phyloP scores from a whole-genome alignment of 768 basidiomycete genomes.

The Naganishia vaughanmartiniae region DNA sequence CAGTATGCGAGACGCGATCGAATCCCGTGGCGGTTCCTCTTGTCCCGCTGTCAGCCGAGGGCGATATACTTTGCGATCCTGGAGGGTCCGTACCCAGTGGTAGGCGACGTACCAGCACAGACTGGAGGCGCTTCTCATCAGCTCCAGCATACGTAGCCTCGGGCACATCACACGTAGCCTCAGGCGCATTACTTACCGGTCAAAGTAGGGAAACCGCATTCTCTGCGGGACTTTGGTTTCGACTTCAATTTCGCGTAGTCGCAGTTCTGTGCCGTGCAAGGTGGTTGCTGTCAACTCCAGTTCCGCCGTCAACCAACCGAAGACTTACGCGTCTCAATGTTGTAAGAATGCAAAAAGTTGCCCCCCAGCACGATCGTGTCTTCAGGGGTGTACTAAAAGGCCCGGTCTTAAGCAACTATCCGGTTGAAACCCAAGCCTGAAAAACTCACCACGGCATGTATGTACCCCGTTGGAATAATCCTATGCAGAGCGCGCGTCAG shows the following conservation, averaged over 20 bases:
- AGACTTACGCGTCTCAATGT: slow-evolving; percentile 74
- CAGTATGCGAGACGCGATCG: slow-evolving; percentile 60
- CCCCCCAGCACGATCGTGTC: slow-evolving; percentile 96
- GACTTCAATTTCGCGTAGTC: slow-evolving; percentile 86
- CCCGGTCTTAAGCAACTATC: neutral
- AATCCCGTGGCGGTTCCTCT: slow-evolving; percentile 34
- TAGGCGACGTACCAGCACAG: slow-evolving; percentile 89
- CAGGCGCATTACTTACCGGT: slow-evolving; percentile 57
- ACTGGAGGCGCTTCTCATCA: slow-evolving; percentile 53
- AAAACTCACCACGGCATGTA: slow-evolving; percentile 85
- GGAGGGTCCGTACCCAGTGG: slow-evolving; percentile 69
- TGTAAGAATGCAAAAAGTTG: slow-evolving; percentile 90
- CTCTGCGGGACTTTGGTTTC: slow-evolving; percentile 88
- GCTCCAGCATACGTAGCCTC: neutral
- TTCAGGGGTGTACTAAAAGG: slow-evolving; percentile 72
- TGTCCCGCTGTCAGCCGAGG: neutral
- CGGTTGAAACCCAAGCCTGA: neutral
- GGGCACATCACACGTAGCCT: slow-evolving; percentile 23
- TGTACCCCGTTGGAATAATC: slow-evolving; percentile 95
- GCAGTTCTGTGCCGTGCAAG: slow-evolving; percentile 63
- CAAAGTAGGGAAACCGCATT: slow-evolving; percentile 80
- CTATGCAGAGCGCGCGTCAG: slow-evolving; percentile 28
- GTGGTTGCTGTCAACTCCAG: neutral
- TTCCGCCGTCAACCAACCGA: neutral
- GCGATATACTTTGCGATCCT: slow-evolving; percentile 23